phyloP scores from a whole-genome alignment of 768 basidiomycete species.

The Termitomyces heimii region DNA sequence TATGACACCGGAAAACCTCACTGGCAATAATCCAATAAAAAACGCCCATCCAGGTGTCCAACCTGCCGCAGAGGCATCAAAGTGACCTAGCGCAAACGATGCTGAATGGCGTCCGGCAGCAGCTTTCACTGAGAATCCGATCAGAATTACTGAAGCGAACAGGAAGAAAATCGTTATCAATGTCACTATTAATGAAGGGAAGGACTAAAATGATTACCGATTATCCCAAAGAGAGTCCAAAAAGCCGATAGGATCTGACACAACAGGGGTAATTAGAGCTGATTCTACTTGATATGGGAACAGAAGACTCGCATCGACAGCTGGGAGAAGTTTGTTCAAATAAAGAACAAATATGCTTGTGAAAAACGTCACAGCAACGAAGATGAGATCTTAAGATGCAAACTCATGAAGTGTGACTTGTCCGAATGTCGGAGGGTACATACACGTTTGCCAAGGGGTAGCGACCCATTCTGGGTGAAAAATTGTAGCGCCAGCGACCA shows the following conservation, averaged over 20 bases:
- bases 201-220: slow-evolving; percentile 25
- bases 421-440: slow-evolving; percentile 6
- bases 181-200: neutral
- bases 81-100: slow-evolving; percentile 50
- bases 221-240: slow-evolving; percentile 57
- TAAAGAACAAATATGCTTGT: slow-evolving; percentile 50
- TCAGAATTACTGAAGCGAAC: slow-evolving; percentile 39
- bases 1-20: slow-evolving; percentile 18
- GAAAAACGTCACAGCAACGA: slow-evolving; percentile 44
- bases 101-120: slow-evolving; percentile 48
- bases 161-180: neutral
- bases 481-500: slow-evolving; percentile 54
- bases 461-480: slow-evolving; percentile 54
- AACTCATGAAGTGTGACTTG: neutral
- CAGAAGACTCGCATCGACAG: slow-evolving; percentile 36
- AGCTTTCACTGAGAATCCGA: slow-evolving; percentile 53
- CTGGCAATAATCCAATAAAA: slow-evolving; percentile 58
- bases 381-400: slow-evolving; percentile 40
- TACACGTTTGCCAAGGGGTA: slow-evolving; percentile 57
- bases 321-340: slow-evolving; percentile 43
- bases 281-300: neutral
- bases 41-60: slow-evolving; percentile 68
- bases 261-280: neutral
- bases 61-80: slow-evolving; percentile 57
- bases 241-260: slow-evolving; percentile 48